A percentile compares a stretch with the other conserved stretches of the same genome.
phyloP scores from a whole-genome alignment of 768 basidiomycete species.

The Kwoniella pini region DNA sequence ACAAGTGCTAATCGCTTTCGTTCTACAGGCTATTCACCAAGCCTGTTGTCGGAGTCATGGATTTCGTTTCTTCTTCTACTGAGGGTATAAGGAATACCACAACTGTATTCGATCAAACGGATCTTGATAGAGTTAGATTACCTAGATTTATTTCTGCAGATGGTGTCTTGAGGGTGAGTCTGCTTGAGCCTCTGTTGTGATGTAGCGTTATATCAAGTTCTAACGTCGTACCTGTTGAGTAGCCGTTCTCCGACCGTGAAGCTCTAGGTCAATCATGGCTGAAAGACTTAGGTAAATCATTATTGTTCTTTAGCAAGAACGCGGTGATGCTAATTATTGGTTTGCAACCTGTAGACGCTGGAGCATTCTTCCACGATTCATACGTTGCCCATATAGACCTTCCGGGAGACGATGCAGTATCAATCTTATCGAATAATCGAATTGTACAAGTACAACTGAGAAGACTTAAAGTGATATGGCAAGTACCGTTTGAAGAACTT shows the following conservation, averaged over 20 bases:
- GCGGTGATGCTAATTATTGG: not conserved
- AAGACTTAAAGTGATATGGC: slow-evolving; percentile 85
- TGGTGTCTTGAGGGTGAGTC: slow-evolving; percentile 77
- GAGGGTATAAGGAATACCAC: slow-evolving; percentile 99
- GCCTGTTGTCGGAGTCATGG: slow-evolving; percentile 93
- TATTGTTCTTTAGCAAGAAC: too few relatives aligned
- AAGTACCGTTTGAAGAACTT: slow-evolving; percentile 80
- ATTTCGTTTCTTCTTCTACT: slow-evolving; percentile 88
- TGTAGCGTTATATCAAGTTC: not conserved
- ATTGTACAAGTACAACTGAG: slow-evolving; percentile 83
- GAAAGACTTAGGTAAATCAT: too few relatives aligned
- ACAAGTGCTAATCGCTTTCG: not conserved
- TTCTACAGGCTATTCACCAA: slow-evolving; percentile 79
- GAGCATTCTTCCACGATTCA: slow-evolving; percentile 74
- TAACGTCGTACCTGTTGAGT: not conserved
- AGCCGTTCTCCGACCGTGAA: slow-evolving; percentile 88
- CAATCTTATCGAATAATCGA: slow-evolving; percentile 68
- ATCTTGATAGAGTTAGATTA: slow-evolving; percentile 81
- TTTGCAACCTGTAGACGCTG: slow-evolving; percentile 50
- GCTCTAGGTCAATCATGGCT: slow-evolving; percentile 94
- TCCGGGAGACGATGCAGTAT: slow-evolving; percentile 69
- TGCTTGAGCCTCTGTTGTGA: not conserved
- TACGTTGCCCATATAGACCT: slow-evolving; percentile 91
- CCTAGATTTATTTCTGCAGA: slow-evolving; percentile 85
- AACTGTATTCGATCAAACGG: slow-evolving; percentile 91